These are phyloP conservation scores for Leptographium galeiforme DNA, from an alignment of 2,329 filamentous ascomycete species.

Conservation along the genomic window DNA sequence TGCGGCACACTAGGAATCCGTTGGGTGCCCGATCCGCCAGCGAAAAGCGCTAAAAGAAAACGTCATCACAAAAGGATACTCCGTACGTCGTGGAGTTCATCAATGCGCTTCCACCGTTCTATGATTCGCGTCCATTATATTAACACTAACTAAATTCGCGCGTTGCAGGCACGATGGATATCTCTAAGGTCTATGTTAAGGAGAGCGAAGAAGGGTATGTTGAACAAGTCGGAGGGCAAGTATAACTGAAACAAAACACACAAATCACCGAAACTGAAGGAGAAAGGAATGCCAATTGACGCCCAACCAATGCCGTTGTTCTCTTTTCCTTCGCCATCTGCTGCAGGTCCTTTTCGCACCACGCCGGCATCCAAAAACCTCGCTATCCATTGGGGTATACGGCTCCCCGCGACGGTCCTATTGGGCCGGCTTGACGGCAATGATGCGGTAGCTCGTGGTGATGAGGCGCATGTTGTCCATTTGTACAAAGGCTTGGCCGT, in stretches of 20 bases:
- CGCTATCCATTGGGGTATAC: background rate
- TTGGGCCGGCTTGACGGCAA: conserved; percentile 30
- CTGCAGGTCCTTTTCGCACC: background rate
- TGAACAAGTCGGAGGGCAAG: background rate
- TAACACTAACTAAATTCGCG: background rate
- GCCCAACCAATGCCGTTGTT: background rate
- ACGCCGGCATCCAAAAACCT: background rate
- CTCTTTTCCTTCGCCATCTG: background rate
- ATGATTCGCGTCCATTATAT: background rate
- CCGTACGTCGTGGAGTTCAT: too few relatives aligned
- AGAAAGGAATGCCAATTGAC: background rate
- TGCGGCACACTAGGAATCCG: too few relatives aligned
- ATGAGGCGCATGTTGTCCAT: conserved; percentile 40
- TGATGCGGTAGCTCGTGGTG: conserved; percentile 38
- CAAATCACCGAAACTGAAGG: background rate
- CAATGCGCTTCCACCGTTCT: background rate
- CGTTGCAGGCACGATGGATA: conserved; percentile 6
- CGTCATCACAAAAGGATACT: too few relatives aligned
- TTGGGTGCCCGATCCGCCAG: too few relatives aligned
- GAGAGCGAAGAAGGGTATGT: conserved; percentile 6
- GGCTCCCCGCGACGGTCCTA: background rate
- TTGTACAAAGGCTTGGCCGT: conserved; percentile 40
- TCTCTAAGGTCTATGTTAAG: conserved; percentile 9
- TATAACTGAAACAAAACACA: background rate
- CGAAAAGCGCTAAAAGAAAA: too few relatives aligned